phyloP scores from a whole-genome alignment of 2,329 filamentous ascomycete species.

The Cryphonectria nitschkei region DNA sequence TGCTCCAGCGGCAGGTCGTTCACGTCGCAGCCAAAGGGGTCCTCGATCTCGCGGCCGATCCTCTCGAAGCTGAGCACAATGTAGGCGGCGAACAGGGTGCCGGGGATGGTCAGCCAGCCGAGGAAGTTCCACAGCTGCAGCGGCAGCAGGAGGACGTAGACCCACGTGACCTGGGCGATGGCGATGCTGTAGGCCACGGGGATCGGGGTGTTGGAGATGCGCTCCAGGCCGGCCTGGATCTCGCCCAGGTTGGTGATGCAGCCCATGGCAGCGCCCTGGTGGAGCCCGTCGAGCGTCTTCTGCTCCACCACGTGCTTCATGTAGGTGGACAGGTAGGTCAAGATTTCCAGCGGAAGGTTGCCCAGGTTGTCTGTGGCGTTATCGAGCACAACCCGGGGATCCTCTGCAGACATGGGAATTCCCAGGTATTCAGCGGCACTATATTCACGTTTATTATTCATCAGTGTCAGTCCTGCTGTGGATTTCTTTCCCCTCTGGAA shows the following conservation, averaged over 20 bases:
- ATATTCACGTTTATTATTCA: too few species aligned
- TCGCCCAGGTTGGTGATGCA: constrained; percentile 63
- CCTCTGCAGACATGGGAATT: constrained; percentile 74
- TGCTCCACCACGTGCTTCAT: constrained; percentile 63
- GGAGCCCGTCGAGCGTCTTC: constrained; percentile 58
- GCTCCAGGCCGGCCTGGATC: constrained; percentile 71
- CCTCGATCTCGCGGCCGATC: constrained; percentile 21
- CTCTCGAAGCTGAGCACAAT: constrained; percentile 74
- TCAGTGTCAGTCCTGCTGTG: background rate
- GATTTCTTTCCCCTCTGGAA: background rate
- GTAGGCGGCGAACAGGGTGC: constrained; percentile 72
- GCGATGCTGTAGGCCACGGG: constrained; percentile 83
- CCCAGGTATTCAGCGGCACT: constrained; percentile 70
- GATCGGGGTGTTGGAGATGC: constrained; percentile 80
- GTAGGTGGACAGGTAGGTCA: constrained; percentile 71
- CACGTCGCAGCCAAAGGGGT: constrained; percentile 16
- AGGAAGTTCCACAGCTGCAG: constrained; percentile 74
- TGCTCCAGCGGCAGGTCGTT: constrained; percentile 8
- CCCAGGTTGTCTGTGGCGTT: constrained; percentile 72
- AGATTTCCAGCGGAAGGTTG: constrained; percentile 81
- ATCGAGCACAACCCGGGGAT: constrained; percentile 79
- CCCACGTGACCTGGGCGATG: constrained; percentile 84
- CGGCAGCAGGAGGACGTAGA: constrained; percentile 79
- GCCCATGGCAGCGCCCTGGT: constrained; percentile 56
- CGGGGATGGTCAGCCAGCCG: constrained; percentile 77